Evolutionary conservation across 805 yeast genomes (phyloP).

Genomic region (Candida ulmi): DNA sequence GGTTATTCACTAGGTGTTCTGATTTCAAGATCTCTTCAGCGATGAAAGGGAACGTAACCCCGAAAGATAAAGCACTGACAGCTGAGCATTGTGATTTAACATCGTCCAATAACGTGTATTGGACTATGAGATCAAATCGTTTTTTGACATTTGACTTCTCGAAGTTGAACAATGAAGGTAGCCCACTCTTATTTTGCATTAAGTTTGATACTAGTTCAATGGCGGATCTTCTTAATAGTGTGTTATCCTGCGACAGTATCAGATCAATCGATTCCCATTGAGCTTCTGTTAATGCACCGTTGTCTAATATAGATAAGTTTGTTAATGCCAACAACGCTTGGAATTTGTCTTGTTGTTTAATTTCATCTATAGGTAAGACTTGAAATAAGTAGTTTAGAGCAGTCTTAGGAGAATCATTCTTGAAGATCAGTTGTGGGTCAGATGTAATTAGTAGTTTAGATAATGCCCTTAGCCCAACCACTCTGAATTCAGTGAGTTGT

Average conservation of each 20-base stretch:
- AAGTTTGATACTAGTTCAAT: slow-evolving; percentile 63
- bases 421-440: slow-evolving; percentile 39
- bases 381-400: slow-evolving; percentile 32
- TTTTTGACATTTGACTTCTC: slow-evolving; percentile 29
- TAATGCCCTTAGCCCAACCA: slow-evolving; percentile 35
- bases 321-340: slow-evolving; percentile 63
- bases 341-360: slow-evolving; percentile 32
- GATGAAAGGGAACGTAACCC: slow-evolving; percentile 29
- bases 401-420: slow-evolving; percentile 14
- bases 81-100: slow-evolving; percentile 36
- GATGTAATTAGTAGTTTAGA: slow-evolving; percentile 38
- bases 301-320: slow-evolving; percentile 45
- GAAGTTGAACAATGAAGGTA: slow-evolving; percentile 57
- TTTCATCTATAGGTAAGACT: slow-evolving; percentile 24
- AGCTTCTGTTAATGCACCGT: slow-evolving; percentile 27
- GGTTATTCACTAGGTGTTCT: slow-evolving; percentile 20
- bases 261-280: slow-evolving; percentile 43
- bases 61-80: slow-evolving; percentile 31
- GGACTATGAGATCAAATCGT: slow-evolving; percentile 37
- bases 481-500: slow-evolving; percentile 8
- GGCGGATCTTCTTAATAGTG: slow-evolving; percentile 48
- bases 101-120: slow-evolving; percentile 34
- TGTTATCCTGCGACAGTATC: slow-evolving; percentile 38
- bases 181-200: slow-evolving; percentile 32
- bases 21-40: slow-evolving; percentile 25